Percentiles rank a stretch among this genome's conserved stretches.
Conservation (phyloP, 495 filamentous ascomycete species). For the Penicillium verhagenii region DNA sequence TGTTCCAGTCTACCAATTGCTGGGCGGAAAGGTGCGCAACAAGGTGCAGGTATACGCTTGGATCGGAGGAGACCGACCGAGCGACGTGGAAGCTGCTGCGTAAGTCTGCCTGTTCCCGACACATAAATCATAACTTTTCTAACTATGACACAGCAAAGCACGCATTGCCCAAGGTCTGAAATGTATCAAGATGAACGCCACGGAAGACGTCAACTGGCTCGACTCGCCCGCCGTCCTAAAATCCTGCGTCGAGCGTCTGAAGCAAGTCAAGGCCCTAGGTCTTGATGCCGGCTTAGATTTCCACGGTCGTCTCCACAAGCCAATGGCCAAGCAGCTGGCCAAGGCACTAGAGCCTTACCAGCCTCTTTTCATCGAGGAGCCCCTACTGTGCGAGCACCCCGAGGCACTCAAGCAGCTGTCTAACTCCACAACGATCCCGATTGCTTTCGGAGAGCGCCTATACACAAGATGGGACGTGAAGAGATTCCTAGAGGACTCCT, state of each 20-base stretch:
- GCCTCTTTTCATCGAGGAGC: constrained; percentile 80
- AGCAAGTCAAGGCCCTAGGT: constrained; percentile 67
- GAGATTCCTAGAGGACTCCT: constrained; percentile 66
- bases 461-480: constrained; percentile 76
- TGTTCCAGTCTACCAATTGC: constrained; percentile 70
- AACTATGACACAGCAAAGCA: constrained; percentile 38
- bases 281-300: constrained; percentile 77
- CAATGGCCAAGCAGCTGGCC: constrained; percentile 82
- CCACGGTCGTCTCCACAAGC: constrained; percentile 75
- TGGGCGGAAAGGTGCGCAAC: constrained; percentile 74
- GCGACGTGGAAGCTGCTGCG: constrained; percentile 63
- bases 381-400: constrained; percentile 68
- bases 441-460: constrained; percentile 75
- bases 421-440: constrained; percentile 60
- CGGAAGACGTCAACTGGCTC: constrained; percentile 77
- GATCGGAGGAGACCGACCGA: constrained; percentile 81
- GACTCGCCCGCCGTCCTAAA: constrained; percentile 67
- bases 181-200: constrained; percentile 82
- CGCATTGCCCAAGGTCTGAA: constrained; percentile 72
- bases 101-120: constrained; percentile 8
- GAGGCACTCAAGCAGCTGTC: constrained; percentile 69
- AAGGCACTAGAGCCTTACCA: constrained; percentile 67
- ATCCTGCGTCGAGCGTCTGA: constrained; percentile 65
- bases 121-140: not conserved
- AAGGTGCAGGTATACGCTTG: constrained; percentile 80